Base-by-base conservation (phyloP, 306 rosid species). In the Dryas drummondii region DNA sequence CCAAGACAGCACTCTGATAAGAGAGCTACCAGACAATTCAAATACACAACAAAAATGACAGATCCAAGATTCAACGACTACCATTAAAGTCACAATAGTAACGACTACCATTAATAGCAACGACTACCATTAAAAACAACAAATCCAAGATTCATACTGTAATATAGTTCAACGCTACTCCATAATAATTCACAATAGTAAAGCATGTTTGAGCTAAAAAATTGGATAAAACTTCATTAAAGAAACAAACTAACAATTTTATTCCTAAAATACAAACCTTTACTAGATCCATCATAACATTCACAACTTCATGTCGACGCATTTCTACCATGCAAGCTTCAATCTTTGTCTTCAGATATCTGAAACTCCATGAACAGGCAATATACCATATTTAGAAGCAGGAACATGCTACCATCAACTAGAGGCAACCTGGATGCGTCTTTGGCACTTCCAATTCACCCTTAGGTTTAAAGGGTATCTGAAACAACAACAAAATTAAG, bases 221-320 rank as follows among this genome's bases (percentile, higher is more conserved):
- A 5, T 17, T 7, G 16, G 46, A 51, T 5, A 22, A 46, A 72
- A 67, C 70, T 58, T 17, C 19, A 59, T 48, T 62, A 6, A 14
- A 27, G 67, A 27, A 52, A 50, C 2, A 19, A 48, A 26, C 68
- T 7, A 51, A 19, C 19, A 40, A 44, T 19, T 64, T 14, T 64
- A 44, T 73, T 66, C 58, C 48, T 63, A 53, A 50, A 32, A 11
- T 5, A 67, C 19, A 48, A 46, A 10, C 50, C 47, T 54, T 63
- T 3, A 10, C 37, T n/a, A 51, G 17, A 15, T 27, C 74, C 65
- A 22, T 15, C 9, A 82, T 45, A 69, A 63, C 73, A 82, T 79
- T 83, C 85, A 77, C 75, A 83, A 62, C 72, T 82, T 75, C 66
- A 81, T 81, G 85, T 85, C 86, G 83, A 81, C 85, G 9, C 83